Base-by-base conservation (phyloP, 163 green algal species). In the Volvox carteri region DNA sequence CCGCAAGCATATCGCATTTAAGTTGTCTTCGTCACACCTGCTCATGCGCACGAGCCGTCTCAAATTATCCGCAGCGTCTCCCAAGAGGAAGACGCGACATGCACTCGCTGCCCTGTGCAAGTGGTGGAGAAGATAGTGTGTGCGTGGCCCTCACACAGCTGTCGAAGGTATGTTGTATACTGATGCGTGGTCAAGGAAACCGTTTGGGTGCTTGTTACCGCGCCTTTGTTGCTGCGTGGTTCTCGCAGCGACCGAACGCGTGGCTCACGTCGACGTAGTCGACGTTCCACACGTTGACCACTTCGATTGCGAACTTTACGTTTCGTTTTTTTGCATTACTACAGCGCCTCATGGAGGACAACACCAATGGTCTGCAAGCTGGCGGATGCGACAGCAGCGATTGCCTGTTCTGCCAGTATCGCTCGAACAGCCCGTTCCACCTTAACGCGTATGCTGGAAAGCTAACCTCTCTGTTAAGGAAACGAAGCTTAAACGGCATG, bases 321-420 rank as follows among this genome's bases (percentile, higher is more conserved):
- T 39, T n/a, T 78, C 56, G 14, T 37, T 18, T 39, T 54, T 14
- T 23, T 78, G 44, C 6, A 41, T 41, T 48, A 7, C 65, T 67
- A 4, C 33, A 84, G 75, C 48, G 68, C 30, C 30, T 84, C 6
- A 23, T 84, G 75, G 75, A 70, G n/a, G 4, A 58, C 21, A 67
- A 68, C 33, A 35, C 48, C 1, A 56, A 3, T 21, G 75, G 30
- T 68, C 30, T 50, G 50, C 75, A 68, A 68, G 75, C 48, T 18
- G 75, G 75, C 18, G 91, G 93, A 25, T 95, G 93, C 41, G 93
- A 95, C 70, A 90, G 74, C 84, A 94, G 90, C 86, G 89, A 94
- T 81, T 95, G 93, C 56, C 60, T 93, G 12, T 89, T 95, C 23
- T 95, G 93, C 65, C 85, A 91, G 18, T 90, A 87, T 30, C 86